Conservation (phyloP, 768 basidiomycete genomes). For the Suillus clintonianus region DNA sequence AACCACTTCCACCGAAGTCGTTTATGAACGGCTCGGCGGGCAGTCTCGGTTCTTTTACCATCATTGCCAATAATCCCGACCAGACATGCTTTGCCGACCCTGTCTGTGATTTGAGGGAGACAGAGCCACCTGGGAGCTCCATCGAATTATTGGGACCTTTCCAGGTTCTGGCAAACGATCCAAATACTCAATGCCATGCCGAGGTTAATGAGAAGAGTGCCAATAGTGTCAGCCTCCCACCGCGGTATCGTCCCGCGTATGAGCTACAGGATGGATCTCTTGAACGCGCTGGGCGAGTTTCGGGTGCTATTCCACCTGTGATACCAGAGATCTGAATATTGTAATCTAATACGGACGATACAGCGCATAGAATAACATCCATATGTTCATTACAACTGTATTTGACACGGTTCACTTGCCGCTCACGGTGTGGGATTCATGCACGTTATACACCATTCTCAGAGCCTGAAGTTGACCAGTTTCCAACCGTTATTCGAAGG, state of each 20-base stretch:
- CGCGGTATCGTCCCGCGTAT: constrained; percentile 75
- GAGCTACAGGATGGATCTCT: constrained; percentile 73
- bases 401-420: not conserved
- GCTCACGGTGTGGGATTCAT: no score
- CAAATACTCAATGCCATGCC: not conserved
- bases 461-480: not conserved
- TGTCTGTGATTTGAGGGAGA: not conserved
- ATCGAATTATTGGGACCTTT: constrained; percentile 12
- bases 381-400: not conserved
- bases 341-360: not conserved
- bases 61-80: constrained; percentile 22
- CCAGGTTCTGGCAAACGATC: constrained; percentile 10
- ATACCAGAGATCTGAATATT: not conserved
- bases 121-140: not conserved
- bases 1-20: constrained; percentile 3
- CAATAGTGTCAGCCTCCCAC: constrained; percentile 8
- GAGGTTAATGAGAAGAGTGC: constrained; percentile 2
- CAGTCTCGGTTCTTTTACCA: constrained; percentile 8
- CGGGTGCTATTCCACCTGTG: constrained; percentile 17
- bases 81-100: constrained; percentile 19
- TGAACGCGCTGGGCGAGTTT: constrained; percentile 70
- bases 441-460: not conserved
- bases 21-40: not conserved
- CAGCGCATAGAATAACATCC: not conserved
- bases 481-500: not conserved